Base-by-base conservation (phyloP, 2,329 filamentous ascomycete species). In the Pezicula neosporulosa region DNA sequence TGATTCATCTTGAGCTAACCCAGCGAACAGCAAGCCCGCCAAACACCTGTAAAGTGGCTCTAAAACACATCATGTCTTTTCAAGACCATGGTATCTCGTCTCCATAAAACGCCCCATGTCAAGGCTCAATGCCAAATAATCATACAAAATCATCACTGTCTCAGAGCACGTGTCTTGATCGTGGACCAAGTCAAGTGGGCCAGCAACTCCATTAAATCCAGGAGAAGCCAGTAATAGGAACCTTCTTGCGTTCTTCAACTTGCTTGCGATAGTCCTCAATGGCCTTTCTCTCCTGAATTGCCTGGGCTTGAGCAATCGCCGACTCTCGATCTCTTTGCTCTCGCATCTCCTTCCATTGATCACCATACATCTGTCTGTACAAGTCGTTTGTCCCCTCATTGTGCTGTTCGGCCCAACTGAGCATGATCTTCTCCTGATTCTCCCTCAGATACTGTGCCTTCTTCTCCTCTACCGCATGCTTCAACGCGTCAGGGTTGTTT, bases 291-390 rank as follows among this genome's bases (percentile, higher is more conserved):
- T 53, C 53, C 19, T 50, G 50, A 6, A 48, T 53, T 19, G 54
- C 51, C 15, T 49, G 39, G 18, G 57, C 46, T 37, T 63, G 61
- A 28, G 53, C 37, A 12, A 39, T 35, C 30, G 51, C 56, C 21
- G 63, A 41, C 12, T 49, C 54, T 3, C 44, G 21, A 24, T 62
- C 56, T 30, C 28, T 30, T 18, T 37, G 16, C 15, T 63, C 53
- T 10, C 55, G 54, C 24, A 56, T 50, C 28, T 55, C 52, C 55
- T 60, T 51, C 61, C 59, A 64, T 15, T 60, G 46, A n/a, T 60
- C 61, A 13, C 57, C 62, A 51, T 62, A 53, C 48, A 66, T 18
- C 13, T 60, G 38, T 48, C 60, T 57, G 38, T 66, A 66, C 8
- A 67, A 28, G 30, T 59, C 54, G 45, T 60, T 55, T 10, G 62